These are phyloP conservation scores for Nigrospora oryzae DNA, from an alignment of 2,329 filamentous ascomycete species.

Conservation along the genomic window DNA sequence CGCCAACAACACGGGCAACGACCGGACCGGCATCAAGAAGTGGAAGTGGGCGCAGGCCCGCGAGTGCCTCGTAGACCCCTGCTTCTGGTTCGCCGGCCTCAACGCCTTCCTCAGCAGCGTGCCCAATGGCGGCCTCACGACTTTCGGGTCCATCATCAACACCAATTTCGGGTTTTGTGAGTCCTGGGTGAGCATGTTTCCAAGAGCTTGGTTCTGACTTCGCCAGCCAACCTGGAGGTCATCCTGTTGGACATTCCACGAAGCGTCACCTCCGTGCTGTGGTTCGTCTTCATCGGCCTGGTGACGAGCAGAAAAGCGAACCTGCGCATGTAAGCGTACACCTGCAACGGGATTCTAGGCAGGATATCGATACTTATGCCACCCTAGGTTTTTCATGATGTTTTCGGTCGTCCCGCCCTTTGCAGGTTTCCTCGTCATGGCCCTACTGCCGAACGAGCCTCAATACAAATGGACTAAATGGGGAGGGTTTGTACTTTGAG, in stretches of 20 bases:
- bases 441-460: conserved; percentile 22
- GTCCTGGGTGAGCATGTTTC: conserved; percentile 1
- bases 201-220: neutral
- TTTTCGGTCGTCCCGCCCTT: conserved; percentile 24
- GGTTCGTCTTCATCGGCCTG: conserved; percentile 24
- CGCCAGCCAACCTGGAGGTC: conserved; percentile 22
- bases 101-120: conserved; percentile 27
- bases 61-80: conserved; percentile 25
- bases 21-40: conserved; percentile 24
- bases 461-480: conserved; percentile 27
- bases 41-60: conserved; percentile 27
- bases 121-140: conserved; percentile 26
- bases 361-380: neutral
- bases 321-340: conserved; percentile 18
- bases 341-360: neutral
- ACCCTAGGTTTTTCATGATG: conserved; percentile 26
- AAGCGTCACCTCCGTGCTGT: conserved; percentile 22
- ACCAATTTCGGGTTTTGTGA: conserved; percentile 25
- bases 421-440: conserved; percentile 25
- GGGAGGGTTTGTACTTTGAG: conserved; percentile 16
- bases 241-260: conserved; percentile 26
- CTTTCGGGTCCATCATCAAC: conserved; percentile 24
- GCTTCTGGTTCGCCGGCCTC: conserved; percentile 26
- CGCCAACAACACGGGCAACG: conserved; percentile 26
- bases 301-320: conserved; percentile 22